Conservation (phyloP, 78 protist genomes). For the Pelomyxa schiedti region DNA sequence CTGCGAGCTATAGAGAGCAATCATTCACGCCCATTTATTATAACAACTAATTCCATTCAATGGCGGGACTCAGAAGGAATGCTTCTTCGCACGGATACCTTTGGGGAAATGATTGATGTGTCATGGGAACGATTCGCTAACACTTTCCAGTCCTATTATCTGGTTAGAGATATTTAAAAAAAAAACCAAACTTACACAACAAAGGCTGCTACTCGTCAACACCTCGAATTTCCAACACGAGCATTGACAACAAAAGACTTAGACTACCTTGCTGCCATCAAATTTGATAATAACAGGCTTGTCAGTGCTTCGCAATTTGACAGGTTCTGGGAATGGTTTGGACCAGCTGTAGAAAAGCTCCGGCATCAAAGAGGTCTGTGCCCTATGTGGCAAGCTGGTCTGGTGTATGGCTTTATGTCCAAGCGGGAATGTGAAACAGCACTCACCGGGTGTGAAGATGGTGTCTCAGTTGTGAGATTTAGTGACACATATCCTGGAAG, state of each 20-base stretch:
- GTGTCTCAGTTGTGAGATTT: slow-evolving; percentile 40
- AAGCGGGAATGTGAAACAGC: slow-evolving; percentile 48
- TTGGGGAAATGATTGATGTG: no score
- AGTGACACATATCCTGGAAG: slow-evolving; percentile 46
- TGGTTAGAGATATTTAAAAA: no score
- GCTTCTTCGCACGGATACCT: no score
- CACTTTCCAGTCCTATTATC: no score
- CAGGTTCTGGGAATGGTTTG: slow-evolving; percentile 53
- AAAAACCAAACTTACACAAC: no score
- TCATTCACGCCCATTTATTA: no score
- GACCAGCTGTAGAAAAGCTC: slow-evolving; percentile 36
- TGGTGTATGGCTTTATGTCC: slow-evolving; percentile 46
- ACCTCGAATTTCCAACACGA: slow-evolving; percentile 37
- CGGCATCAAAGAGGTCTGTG: slow-evolving; percentile 41
- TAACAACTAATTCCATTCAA: no score
- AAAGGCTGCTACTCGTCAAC: slow-evolving; percentile 46
- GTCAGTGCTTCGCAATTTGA: slow-evolving; percentile 42
- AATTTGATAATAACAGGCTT: slow-evolving; percentile 26
- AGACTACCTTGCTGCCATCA: slow-evolving; percentile 33
- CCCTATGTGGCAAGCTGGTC: slow-evolving; percentile 50
- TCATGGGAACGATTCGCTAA: no score
- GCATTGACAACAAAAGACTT: slow-evolving; percentile 32
- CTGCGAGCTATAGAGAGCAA: no score
- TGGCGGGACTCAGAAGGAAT: no score
- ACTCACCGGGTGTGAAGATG: slow-evolving; percentile 29